Base-by-base conservation (phyloP, 305 asterid genomes). In the Solanum aculeatissimum region DNA sequence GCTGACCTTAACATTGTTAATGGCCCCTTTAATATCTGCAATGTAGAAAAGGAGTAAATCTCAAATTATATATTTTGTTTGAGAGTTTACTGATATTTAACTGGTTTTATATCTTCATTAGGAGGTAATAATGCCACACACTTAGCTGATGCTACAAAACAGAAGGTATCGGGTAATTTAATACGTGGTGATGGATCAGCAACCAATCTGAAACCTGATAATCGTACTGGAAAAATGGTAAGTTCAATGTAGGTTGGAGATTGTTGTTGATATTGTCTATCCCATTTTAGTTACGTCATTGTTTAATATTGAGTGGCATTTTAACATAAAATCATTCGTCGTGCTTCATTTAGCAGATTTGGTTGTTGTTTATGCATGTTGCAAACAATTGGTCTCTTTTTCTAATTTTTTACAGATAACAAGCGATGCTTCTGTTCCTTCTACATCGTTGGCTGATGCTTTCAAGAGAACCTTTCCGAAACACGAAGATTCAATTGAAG, bases 371-470 rank as follows among this genome's bases (percentile, higher is more conserved):
- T 53, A 78, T 53, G 68, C 32, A 53, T 78, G 66, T 6, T 78
- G n/a, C 13, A 19, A 51, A 53, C 66, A 32, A 53, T 53, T 27
- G 32, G 14, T 60, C 84, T 3, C 27, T 63, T 43, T 81, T 42
- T 45, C 45, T 58, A 43, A 66, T 62, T 82, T 45, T 9, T 54
- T 78, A 66, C 79, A 82, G 84, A 68, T 62, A 60, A 4, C 78
- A 60, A 63, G 19, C 21, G 43, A 82, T 63, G 58, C 63, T 16
- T 68, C 63, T 82, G 65, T 23, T 82, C 78, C 84, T 43, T 82
- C 84, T 63, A 82, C 77, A 16, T 82, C 84, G 2, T 68, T 82
- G 74, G 84, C 84, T 63, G 78, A 82, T 29, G 84, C 84, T 15
- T 82, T 82, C 62, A 82, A 65, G 60, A 82, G 65, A 45, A 81